Evolutionary conservation across 2,329 filamentous ascomycete species (phyloP).

Genomic region (Gyromitra esculenta): DNA sequence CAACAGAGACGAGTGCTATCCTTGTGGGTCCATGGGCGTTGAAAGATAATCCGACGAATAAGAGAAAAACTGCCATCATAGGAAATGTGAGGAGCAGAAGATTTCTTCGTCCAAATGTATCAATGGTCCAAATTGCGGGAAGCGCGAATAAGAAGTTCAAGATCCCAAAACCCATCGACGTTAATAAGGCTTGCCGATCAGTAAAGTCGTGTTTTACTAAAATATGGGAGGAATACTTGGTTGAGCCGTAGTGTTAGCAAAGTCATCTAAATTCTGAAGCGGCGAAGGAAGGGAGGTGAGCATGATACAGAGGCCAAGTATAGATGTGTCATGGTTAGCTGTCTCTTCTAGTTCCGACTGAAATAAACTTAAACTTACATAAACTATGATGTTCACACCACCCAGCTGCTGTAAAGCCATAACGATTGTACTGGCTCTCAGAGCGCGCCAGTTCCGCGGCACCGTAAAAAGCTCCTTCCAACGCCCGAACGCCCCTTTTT

Average conservation of each 20-base stretch:
- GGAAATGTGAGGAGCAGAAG: conserved; percentile 74
- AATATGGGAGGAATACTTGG: conserved; percentile 57
- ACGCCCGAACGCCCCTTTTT: conserved; percentile 70
- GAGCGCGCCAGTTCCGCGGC: conserved; percentile 75
- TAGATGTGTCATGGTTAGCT: no score
- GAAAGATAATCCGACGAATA: conserved; percentile 71
- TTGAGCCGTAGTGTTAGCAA: background rate
- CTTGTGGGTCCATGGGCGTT: conserved; percentile 60
- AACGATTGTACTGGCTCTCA: conserved; percentile 77
- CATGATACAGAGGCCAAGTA: no score
- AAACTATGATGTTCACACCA: conserved; percentile 77
- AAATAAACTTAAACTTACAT: conserved; percentile 76
- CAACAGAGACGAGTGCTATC: conserved; percentile 6
- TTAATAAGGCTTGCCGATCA: conserved; percentile 68
- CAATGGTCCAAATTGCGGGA: conserved; percentile 73
- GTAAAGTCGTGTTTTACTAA: conserved; percentile 65
- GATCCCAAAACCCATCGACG: conserved; percentile 72
- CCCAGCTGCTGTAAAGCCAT: conserved; percentile 77
- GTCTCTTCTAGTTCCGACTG: background rate
- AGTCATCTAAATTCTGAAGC: no score
- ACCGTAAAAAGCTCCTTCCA: conserved; percentile 75
- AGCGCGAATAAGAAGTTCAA: conserved; percentile 74
- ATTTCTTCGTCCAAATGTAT: conserved; percentile 72
- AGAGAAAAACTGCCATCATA: conserved; percentile 73
- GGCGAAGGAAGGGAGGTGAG: no score